Evolutionary conservation across 192 early-diverging fungal genomes (phyloP), one percentile per base, ranked within the genome.

Genomic region (Coemansia sp.): DNA sequence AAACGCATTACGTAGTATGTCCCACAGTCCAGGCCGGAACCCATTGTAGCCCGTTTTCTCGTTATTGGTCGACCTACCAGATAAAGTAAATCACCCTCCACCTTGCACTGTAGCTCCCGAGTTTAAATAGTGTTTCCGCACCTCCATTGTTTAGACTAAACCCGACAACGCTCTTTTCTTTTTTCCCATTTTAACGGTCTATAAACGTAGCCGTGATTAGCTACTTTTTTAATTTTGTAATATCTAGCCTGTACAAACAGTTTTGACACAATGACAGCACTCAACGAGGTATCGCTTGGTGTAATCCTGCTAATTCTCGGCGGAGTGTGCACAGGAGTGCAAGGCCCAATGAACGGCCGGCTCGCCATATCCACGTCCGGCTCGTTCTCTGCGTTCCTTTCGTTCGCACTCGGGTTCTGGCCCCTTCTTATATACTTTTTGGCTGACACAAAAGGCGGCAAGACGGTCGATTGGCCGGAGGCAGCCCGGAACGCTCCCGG

Each of bases 381-480:
- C 0, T 80, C 77, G 24, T 80, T 80, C 54, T 67, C 71, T 6
- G 67, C 77, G n/a, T 74, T 80, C 37, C 71, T 80, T 18, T 71
- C 71, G 20, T 80, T 80, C 42, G 72, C 72, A 3, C 48, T 80
- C 12, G 77, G 77, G 1, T 80, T 80, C 77, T 80, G 77, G 77
- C 77, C 77, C 3, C 72, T 80, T 15, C 56, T 80, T 7, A 74
- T 80, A 17, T 80, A 80, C 65, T 80, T 80, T 36, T 26, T 80
- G 50, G 77, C 71, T 0, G 77, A 80, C 51, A 80, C 71, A 17
- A 70, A 68, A 47, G 77, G 77, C 15, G 77, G 77, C 18, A 80
- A 80, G 56, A 56, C 66, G 4, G 61, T 80, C 25, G 54, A 80
- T 62, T 73, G 77, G 71, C 55, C 71, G 3, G 53, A 61, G 25